A percentile compares a stretch with the other conserved stretches of the same genome.
These are phyloP conservation scores for Malassezia globosa DNA, from an alignment of 1,284 basidiomycete genomes.

Conservation along the genomic window DNA sequence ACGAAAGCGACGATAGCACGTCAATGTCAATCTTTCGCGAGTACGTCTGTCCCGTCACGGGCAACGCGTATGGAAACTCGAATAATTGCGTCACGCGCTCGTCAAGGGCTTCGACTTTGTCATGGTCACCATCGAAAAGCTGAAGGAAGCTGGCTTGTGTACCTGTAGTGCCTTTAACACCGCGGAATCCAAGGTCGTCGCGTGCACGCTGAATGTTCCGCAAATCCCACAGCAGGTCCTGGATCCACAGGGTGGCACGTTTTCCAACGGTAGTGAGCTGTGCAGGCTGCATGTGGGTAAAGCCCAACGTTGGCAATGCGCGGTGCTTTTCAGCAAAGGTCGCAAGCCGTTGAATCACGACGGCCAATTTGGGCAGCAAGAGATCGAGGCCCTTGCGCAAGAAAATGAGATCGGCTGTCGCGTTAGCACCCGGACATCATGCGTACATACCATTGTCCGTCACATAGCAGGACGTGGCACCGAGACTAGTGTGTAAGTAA, in stretches of 20 bases:
- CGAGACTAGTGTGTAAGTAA: no score
- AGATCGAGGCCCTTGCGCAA: slow-evolving; percentile 74
- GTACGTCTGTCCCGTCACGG: slow-evolving; percentile 96
- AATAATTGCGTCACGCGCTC: slow-evolving; percentile 63
- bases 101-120: slow-evolving; percentile 84
- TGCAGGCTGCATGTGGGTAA: slow-evolving; percentile 98
- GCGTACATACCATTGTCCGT: slow-evolving; percentile 72
- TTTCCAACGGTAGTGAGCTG: slow-evolving; percentile 99
- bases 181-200: slow-evolving; percentile 90
- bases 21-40: slow-evolving; percentile 95
- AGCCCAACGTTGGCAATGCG: slow-evolving; percentile 59
- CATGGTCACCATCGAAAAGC: slow-evolving; percentile 75
- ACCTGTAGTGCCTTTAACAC: slow-evolving; percentile 96
- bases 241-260: slow-evolving; percentile 88
- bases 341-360: slow-evolving; percentile 78
- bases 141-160: slow-evolving; percentile 93
- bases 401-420: slow-evolving; percentile 96
- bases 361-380: slow-evolving; percentile 72
- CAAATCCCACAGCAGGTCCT: slow-evolving; percentile 90
- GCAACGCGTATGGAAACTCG: slow-evolving; percentile 87
- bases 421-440: no score
- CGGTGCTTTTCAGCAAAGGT: slow-evolving; percentile 58
- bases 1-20: slow-evolving; percentile 75
- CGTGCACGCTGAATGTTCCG: slow-evolving; percentile 81
- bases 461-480: slow-evolving; percentile 96